Percentiles rank a stretch among this genome's conserved stretches.
Evolutionary conservation across 2,329 filamentous ascomycete species (phyloP).

Genomic region (Claviceps sorghi): DNA sequence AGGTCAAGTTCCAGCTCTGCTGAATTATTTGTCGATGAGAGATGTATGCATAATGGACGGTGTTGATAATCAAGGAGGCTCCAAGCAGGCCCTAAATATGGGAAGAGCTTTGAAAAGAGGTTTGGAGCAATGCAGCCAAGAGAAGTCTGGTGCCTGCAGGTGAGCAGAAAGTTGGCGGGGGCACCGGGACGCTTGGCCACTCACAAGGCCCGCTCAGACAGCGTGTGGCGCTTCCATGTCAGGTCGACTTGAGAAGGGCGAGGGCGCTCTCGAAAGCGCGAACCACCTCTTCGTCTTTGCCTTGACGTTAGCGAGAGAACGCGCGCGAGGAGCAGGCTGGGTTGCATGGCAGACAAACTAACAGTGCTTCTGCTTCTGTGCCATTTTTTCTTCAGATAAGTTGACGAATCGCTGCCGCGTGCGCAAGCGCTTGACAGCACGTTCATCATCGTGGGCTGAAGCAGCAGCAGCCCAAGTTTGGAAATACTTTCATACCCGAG

Average conservation of each 20-base stretch:
- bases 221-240: constrained; percentile 2
- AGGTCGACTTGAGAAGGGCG: constrained; percentile 32
- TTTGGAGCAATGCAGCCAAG: not conserved
- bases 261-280: constrained; percentile 48
- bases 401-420: constrained; percentile 67
- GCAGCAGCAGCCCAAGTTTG: constrained; percentile 63
- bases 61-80: not conserved
- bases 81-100: not conserved
- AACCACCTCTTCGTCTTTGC: constrained; percentile 37
- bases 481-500: constrained; percentile 48
- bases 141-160: not conserved
- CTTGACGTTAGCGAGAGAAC: constrained; percentile 8
- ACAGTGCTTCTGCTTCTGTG: constrained; percentile 71
- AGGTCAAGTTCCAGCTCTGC: not conserved
- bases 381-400: constrained; percentile 55
- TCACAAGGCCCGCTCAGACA: not conserved
- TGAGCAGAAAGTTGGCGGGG: not conserved
- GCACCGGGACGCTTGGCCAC: not conserved
- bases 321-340: not conserved
- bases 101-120: not conserved
- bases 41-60: not conserved
- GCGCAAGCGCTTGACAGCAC: constrained; percentile 64
- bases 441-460: constrained; percentile 56
- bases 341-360: constrained; percentile 18
- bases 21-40: not conserved